Base-by-base conservation (phyloP, 345 rosid genomes). In the Populus ilicifolia region DNA sequence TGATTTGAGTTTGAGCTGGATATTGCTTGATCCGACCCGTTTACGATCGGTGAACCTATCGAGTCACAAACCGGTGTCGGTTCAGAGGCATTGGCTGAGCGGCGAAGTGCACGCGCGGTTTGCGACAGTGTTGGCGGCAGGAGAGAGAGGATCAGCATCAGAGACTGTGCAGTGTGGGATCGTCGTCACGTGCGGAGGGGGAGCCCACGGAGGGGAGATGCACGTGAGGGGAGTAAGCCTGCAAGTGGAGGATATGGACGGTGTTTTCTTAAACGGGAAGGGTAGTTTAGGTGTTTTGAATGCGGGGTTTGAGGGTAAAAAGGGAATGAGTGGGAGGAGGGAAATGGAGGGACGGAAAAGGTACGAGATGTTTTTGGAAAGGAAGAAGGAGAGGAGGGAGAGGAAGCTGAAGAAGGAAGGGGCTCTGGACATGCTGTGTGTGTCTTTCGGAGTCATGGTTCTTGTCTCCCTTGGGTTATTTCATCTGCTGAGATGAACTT, bases 171-270 rank as follows among this genome's bases (percentile, higher is more conserved):
- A 83, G 81, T 88, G 91, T 67, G 90, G 77, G 67, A 84, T 90
- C 10, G 69, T 87, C 79, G 88, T 91, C 75, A 87, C 90, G 80
- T 89, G 90, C 82, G 89, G 88, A 14, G 72, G 78, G 8, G 82
- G 80, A 11, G 66, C 41, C 2, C 18, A 18, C 8, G 88, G 80
- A 27, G 91, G 89, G 82, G 88, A 79, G 74, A 84, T 88, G 97
- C 87, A 87, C 83, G 85, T 91, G 91, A 86, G 80, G 84, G 97
- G 89, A 66, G 93, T 90, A 80, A 83, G 91, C 59, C 62, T 92
- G 29, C 92, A 85, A 61, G 85, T 86, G 77, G 93, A 94, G 89
- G 88, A 90, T 79, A 77, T 85, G 87, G 96, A 92, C 59, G 97
- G 97, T 52, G 81, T 81, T 87, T 68, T 76, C 12, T 69, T 92